Evolutionary conservation across 192 early-diverging fungal genomes (phyloP).

Genomic region (Coemansia sp.): DNA sequence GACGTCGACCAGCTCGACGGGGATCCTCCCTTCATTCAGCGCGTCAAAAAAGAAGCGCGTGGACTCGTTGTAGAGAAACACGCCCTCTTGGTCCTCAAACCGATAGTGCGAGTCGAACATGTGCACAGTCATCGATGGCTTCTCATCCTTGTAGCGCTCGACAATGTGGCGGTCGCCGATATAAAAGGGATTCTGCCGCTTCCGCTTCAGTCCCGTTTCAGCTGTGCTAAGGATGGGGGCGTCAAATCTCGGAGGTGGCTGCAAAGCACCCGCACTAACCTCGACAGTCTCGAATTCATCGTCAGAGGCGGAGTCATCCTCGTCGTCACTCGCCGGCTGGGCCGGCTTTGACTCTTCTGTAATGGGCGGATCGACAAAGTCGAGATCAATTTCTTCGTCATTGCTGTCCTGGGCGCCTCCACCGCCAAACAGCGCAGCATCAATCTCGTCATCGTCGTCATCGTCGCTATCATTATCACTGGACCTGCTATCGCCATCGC

Average conservation of each 20-base stretch:
- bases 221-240: background rate
- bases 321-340: background rate
- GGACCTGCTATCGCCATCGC: background rate
- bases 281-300: constrained; percentile 54
- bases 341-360: background rate
- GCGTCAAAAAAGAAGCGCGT: constrained; percentile 57
- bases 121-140: constrained; percentile 64
- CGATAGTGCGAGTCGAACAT: constrained; percentile 73
- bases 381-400: constrained; percentile 26
- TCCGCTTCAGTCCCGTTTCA: constrained; percentile 17
- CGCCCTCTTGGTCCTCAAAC: constrained; percentile 61
- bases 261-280: background rate
- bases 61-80: constrained; percentile 52
- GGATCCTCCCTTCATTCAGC: constrained; percentile 57
- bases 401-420: constrained; percentile 27
- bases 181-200: constrained; percentile 16
- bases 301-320: constrained; percentile 48
- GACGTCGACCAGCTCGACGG: constrained; percentile 67
- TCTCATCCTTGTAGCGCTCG: constrained; percentile 50
- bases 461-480: background rate
- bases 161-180: constrained; percentile 38
- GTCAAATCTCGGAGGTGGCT: background rate
- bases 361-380: constrained; percentile 39
- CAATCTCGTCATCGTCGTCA: constrained; percentile 17
- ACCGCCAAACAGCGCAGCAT: constrained; percentile 41